Base-by-base conservation (phyloP, 2,329 filamentous ascomycete species). In the Kalaharituber pfeilii region DNA sequence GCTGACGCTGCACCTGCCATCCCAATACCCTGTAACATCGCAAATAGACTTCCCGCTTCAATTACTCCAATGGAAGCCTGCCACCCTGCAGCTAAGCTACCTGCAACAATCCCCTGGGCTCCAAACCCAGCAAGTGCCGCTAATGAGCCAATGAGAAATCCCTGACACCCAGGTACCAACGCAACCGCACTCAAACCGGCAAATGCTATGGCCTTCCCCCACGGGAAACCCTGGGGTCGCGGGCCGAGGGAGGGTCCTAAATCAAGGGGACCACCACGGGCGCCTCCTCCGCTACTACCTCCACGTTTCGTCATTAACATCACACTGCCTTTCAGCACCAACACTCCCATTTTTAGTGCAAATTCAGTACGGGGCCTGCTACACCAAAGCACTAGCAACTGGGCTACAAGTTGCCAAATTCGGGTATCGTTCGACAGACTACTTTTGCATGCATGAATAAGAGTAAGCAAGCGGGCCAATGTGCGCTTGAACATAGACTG, bases 1-100 rank as follows among this genome's bases (percentile, higher is more conserved):
- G 60, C 64, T 13, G 27, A 28, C 8, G 52, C 33, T 7, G 44
- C 51, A 26, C 52, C 39, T 13, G 39, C 50, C 49, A 51, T 51
- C 9, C 29, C 9, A 7, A 54, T 3, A 11, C 36, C 36, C 25
- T 54, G 55, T 13, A 56, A 9, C 11, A 7, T 29, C 26, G 49
- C 55, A 49, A 56, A 56, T 18, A 52, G n/a, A 2, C 42, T 44
- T 15, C 52, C 49, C 15, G 55, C 52, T 27, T 13, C 55, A 20
- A 54, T 52, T 47, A 7, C 7, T 20, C 52, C 52, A 9, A 56
- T 45, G 25, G 9, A 3, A 11, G 55, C 22, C 49, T 56, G 52
- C 55, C 52, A 56, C 9, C 26, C 55, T 29, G 55, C 55, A 22
- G 52, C 52, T 15, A 54, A 25, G 2, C 44, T 53, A 3, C 49